phyloP scores from a whole-genome alignment of 257 asterid genomes.

The Solanum pinnatisectum region DNA sequence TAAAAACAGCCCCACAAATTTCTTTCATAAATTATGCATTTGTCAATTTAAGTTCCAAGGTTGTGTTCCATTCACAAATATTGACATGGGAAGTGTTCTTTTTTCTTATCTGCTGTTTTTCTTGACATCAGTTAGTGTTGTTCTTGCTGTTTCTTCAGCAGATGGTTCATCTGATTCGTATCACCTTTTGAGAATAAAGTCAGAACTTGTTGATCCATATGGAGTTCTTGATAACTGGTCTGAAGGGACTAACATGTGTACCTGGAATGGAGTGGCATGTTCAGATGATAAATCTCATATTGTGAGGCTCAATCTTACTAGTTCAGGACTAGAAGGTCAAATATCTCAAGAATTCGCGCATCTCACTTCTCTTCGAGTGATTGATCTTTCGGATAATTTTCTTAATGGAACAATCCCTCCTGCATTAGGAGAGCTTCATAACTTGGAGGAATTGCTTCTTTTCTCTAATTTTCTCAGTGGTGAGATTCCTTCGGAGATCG shows the following conservation, averaged over 20 bases:
- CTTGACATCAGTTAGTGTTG: slow-evolving; percentile 19
- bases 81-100: slow-evolving; percentile 31
- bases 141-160: slow-evolving; percentile 14
- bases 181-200: slow-evolving; percentile 49
- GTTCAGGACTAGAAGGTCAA: slow-evolving; percentile 44
- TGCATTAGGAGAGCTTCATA: slow-evolving; percentile 42
- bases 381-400: slow-evolving; percentile 59
- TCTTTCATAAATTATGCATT: background rate
- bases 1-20: background rate
- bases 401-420: slow-evolving; percentile 59
- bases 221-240: slow-evolving; percentile 60
- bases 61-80: background rate
- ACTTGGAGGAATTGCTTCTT: slow-evolving; percentile 45
- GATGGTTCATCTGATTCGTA: slow-evolving; percentile 35
- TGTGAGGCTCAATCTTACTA: slow-evolving; percentile 46
- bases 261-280: slow-evolving; percentile 75
- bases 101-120: slow-evolving; percentile 30
- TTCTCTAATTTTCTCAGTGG: slow-evolving; percentile 60
- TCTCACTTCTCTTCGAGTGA: slow-evolving; percentile 43
- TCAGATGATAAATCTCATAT: slow-evolving; percentile 36
- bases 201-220: slow-evolving; percentile 46
- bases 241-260: slow-evolving; percentile 38
- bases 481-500: slow-evolving; percentile 51
- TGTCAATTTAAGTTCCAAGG: background rate
- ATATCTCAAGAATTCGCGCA: slow-evolving; percentile 46